phyloP scores from a whole-genome alignment of 495 filamentous ascomycete genomes.

The Elaphomyces granulatus region DNA sequence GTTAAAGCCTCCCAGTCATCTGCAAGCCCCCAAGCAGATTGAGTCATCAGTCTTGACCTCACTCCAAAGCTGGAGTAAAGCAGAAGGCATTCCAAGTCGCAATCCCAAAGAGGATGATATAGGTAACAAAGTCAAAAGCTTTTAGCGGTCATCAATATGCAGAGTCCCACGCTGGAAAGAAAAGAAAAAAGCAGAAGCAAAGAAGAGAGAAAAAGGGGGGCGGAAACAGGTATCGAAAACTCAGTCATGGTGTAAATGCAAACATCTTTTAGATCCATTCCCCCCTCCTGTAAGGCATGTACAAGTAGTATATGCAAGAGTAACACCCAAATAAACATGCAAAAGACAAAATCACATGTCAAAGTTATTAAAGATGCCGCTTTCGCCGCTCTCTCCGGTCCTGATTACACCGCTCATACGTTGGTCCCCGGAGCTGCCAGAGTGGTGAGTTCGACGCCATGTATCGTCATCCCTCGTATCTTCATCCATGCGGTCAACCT shows the following conservation, averaged over 20 bases:
- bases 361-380: slow-evolving; percentile 64
- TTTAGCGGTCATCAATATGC: not conserved
- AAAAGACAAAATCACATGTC: slow-evolving; percentile 41
- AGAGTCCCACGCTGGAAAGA: not conserved
- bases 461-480: slow-evolving; percentile 43
- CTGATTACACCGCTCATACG: slow-evolving; percentile 64
- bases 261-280: not conserved
- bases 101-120: not conserved
- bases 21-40: not conserved
- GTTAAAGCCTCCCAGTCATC: not conserved
- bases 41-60: not conserved
- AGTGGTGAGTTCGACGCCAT: slow-evolving; percentile 26
- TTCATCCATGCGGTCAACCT: slow-evolving; percentile 56
- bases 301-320: slow-evolving; percentile 6
- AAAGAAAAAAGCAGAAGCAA: no score
- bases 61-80: not conserved
- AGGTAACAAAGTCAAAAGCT: not conserved
- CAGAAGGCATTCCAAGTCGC: not conserved
- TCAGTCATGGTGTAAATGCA: not conserved
- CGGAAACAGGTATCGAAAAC: not conserved
- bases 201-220: no score
- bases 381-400: slow-evolving; percentile 46
- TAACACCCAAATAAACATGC: slow-evolving; percentile 25
- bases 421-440: slow-evolving; percentile 31
- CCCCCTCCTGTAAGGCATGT: slow-evolving; percentile 4